A percentile compares a stretch with the other conserved stretches of the same genome.
phyloP scores from a whole-genome alignment of 176 grass and related monocot genomes.

The Puccinellia tenuiflora region DNA sequence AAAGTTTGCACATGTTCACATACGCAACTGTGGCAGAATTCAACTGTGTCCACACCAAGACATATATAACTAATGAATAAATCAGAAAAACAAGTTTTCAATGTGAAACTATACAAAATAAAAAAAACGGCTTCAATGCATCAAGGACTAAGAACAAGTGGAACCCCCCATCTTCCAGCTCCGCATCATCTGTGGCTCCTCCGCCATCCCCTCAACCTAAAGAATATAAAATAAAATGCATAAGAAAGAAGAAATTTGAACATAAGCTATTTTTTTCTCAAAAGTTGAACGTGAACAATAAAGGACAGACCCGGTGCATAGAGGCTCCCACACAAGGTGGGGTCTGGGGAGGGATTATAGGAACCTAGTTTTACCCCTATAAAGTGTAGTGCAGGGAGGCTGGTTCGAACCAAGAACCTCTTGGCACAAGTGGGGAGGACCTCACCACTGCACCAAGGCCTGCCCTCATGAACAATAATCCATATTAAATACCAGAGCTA shows the following conservation, averaged over 20 bases:
- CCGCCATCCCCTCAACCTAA: not conserved
- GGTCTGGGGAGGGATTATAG: too few species aligned
- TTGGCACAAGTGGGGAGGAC: too few species aligned
- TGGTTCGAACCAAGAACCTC: too few species aligned
- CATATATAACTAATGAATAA: not conserved
- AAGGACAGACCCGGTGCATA: too few species aligned
- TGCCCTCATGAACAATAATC: too few species aligned
- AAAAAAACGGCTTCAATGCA: not conserved
- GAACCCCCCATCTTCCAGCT: too few species aligned
- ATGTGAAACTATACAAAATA: not conserved
- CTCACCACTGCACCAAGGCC: too few species aligned
- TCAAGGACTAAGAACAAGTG: not conserved
- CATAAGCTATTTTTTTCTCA: too few species aligned
- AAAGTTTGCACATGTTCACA: not conserved
- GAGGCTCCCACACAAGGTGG: too few species aligned
- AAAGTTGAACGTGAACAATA: too few species aligned
- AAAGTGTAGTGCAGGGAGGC: too few species aligned
- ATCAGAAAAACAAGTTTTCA: not conserved
- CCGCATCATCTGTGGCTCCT: not conserved
- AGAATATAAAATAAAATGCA: not conserved
- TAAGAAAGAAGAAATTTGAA: not conserved
- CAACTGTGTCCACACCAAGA: not conserved
- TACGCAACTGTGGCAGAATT: not conserved
- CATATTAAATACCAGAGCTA: not conserved
- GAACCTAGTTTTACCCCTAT: too few species aligned